These are phyloP conservation scores for maize (Zea mays) DNA, from an alignment of 176 grass and related monocot species.

Conservation along the genomic window Zm-B73-REFERENCE-NAM-5.0 NC_050097.1:12760001-12760500, in stretches of 20 bases:
- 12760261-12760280: not conserved
- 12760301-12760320: not conserved
- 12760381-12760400: conserved; percentile 89
- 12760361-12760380: conserved; percentile 76
- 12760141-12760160: too few relatives aligned
- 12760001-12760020: not conserved
- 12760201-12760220: not conserved
- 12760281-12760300: not conserved
- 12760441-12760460: conserved; percentile 51
- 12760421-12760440: conserved; percentile 45
- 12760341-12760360: not conserved
- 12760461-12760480: conserved; percentile 81
- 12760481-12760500: conserved; percentile 39
- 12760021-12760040: too few relatives aligned
- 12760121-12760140: too few relatives aligned
- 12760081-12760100: not conserved
- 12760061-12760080: not conserved
- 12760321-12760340: not conserved
- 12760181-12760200: not conserved
- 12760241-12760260: not conserved
- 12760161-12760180: too few relatives aligned
- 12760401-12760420: conserved; percentile 68
- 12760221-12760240: not conserved
- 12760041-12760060: not conserved
- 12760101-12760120: not conserved